phyloP scores from a whole-genome alignment of 495 filamentous ascomycete genomes.

The Aspergillus diversus region DNA sequence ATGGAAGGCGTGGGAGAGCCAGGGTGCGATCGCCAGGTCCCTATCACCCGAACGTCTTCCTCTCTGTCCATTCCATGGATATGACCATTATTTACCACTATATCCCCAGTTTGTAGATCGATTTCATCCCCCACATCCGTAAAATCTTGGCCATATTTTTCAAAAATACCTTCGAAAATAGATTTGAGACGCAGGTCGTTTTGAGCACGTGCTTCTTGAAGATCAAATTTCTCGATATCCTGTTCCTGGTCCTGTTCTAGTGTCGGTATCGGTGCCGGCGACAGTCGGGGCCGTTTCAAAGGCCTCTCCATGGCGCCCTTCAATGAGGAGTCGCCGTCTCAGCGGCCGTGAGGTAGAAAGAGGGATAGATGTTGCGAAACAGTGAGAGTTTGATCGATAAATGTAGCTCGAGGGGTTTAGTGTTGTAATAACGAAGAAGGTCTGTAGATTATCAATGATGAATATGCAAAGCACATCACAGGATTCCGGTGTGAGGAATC shows the following conservation, averaged over 20 bases:
- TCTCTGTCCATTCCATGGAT: conserved; percentile 60
- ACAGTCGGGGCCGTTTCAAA: conserved; percentile 58
- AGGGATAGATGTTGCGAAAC: not conserved
- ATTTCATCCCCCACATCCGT: conserved; percentile 80
- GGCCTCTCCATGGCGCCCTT: conserved; percentile 56
- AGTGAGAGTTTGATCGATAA: not conserved
- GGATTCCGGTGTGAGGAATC: not conserved
- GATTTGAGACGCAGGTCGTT: conserved; percentile 73
- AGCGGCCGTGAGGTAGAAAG: not conserved
- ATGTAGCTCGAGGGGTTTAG: not conserved
- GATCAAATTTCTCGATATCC: conserved; percentile 39
- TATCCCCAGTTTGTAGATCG: conserved; percentile 72
- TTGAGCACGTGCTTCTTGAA: conserved; percentile 59
- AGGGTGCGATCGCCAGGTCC: conserved; percentile 21
- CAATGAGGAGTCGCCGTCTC: not conserved
- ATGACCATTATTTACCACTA: conserved; percentile 90
- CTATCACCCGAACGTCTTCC: conserved; percentile 44
- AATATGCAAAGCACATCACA: not conserved
- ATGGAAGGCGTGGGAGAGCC: conserved; percentile 2
- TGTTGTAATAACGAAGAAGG: no score
- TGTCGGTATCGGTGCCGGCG: conserved; percentile 38
- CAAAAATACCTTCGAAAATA: conserved; percentile 83
- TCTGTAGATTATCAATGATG: not conserved
- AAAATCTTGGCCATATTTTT: conserved; percentile 85
- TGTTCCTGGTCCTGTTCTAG: conserved; percentile 32